These are phyloP conservation scores for Cercospora beticola DNA, from an alignment of 2,329 filamentous ascomycete species.

Conservation along the genomic window DNA sequence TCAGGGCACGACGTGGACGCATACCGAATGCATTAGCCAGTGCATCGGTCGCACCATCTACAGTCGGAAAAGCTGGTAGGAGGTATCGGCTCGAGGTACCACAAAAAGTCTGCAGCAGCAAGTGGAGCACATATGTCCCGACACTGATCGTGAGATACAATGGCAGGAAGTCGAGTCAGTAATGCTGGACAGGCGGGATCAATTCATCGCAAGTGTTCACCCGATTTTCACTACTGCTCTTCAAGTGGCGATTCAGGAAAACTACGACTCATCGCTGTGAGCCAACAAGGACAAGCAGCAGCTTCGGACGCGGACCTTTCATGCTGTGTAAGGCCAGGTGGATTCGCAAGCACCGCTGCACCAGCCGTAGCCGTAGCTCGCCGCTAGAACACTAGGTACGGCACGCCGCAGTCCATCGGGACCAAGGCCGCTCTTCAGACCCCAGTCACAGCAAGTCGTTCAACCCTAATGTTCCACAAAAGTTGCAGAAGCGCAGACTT, in stretches of 20 bases:
- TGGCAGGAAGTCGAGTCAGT: no score
- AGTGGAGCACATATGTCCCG: neutral
- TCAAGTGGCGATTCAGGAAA: neutral
- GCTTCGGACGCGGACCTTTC: neutral
- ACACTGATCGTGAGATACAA: neutral
- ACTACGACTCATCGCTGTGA: no score
- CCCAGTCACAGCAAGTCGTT: neutral
- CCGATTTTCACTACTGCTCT: neutral
- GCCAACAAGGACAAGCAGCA: no score
- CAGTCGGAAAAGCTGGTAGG: neutral
- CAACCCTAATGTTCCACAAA: neutral
- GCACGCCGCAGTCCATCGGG: neutral
- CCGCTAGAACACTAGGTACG: neutral
- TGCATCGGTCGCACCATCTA: neutral
- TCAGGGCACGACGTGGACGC: neutral
- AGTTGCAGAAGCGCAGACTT: neutral
- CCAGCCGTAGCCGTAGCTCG: neutral
- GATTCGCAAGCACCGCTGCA: neutral
- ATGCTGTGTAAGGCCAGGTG: neutral
- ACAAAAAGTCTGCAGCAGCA: neutral
- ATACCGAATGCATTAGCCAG: neutral
- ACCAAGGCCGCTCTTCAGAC: neutral
- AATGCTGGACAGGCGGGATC: neutral
- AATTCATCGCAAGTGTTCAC: no score
- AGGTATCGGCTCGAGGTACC: neutral